Base-by-base conservation (phyloP, 371 early-diverging fungal species). In the Mucor circinelloides region DNA sequence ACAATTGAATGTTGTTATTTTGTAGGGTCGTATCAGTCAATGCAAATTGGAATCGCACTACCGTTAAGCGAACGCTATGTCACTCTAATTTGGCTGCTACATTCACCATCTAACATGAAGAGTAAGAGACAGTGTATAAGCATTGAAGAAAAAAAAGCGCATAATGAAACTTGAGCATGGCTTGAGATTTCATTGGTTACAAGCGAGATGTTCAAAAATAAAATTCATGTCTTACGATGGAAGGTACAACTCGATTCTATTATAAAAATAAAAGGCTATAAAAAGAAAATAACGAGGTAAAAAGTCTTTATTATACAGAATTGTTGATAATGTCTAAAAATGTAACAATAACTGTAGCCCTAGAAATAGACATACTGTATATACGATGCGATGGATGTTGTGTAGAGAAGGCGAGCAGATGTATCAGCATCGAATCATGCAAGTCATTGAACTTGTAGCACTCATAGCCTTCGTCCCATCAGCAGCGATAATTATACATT, bases 241-340 rank as follows among this genome's bases (percentile, higher is more conserved):
- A 27, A 52, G 9, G 52, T 27, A 27, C 52, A 23, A 52, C 27
- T 52, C 15, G 42, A 57, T 42, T 67, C 58, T 61, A 60, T 42
- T n/a, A 23, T 61, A 58, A 67, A 55, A 67, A 44, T 30, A 55
- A 48, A 52, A 17, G 61, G 3, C 8, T 52, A 27, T 52, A 52
- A 27, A 52, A 52, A 27, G 52, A 44, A 36, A 44, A 44, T 44
- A 44, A 44, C 44, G 44, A 44, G 44, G 44, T 7, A 44, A 44
- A 19, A 44, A 15, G 42, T 42, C 3, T 5, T 44, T 44, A 44
- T 44, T 44, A 19, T n/a, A 19, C n/a, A 44, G 19, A 44, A 44
- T 44, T 6, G 44, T 19, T 55, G 28, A 61, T 61, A 27, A 67
- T 67, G 56, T 61, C 57, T 57, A 31, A 61, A 57, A 56, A 44